Evolutionary conservation across 2,329 filamentous ascomycete genomes (phyloP).

Genomic region (Cytospora paraplurivora): DNA sequence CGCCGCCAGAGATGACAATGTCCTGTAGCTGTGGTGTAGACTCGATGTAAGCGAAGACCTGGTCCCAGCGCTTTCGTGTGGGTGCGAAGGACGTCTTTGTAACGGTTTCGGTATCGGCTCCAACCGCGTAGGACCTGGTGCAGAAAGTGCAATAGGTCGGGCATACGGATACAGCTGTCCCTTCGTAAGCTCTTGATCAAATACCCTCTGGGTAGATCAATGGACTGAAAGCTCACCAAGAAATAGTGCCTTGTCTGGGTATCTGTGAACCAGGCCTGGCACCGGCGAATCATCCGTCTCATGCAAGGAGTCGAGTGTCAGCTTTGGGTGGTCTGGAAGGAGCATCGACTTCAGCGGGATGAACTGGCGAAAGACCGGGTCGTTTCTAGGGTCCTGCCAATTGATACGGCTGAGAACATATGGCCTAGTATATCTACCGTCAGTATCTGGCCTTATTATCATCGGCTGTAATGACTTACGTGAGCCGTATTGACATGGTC

Average conservation of each 20-base stretch:
- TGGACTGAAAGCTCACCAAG: slow-evolving; percentile 48
- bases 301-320: slow-evolving; percentile 60
- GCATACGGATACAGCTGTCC: slow-evolving; percentile 58
- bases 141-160: slow-evolving; percentile 66
- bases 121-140: slow-evolving; percentile 62
- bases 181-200: not conserved
- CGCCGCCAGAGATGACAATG: slow-evolving; percentile 65
- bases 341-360: slow-evolving; percentile 57
- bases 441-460: not conserved
- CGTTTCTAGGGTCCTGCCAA: slow-evolving; percentile 60
- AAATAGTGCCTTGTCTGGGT: slow-evolving; percentile 64
- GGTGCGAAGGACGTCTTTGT: slow-evolving; percentile 48
- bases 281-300: slow-evolving; percentile 60
- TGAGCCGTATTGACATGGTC: slow-evolving; percentile 63
- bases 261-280: slow-evolving; percentile 62
- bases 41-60: slow-evolving; percentile 59
- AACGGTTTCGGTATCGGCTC: slow-evolving; percentile 55
- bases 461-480: slow-evolving; percentile 39
- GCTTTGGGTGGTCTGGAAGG: slow-evolving; percentile 54
- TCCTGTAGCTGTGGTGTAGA: slow-evolving; percentile 52
- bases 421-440: slow-evolving; percentile 42
- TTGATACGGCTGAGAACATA: slow-evolving; percentile 61
- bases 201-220: not conserved
- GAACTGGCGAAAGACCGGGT: slow-evolving; percentile 63
- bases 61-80: slow-evolving; percentile 51